These are phyloP conservation scores for Trichosporon sp. DNA, from an alignment of 1,284 basidiomycete genomes.

Conservation along the genomic window DNA sequence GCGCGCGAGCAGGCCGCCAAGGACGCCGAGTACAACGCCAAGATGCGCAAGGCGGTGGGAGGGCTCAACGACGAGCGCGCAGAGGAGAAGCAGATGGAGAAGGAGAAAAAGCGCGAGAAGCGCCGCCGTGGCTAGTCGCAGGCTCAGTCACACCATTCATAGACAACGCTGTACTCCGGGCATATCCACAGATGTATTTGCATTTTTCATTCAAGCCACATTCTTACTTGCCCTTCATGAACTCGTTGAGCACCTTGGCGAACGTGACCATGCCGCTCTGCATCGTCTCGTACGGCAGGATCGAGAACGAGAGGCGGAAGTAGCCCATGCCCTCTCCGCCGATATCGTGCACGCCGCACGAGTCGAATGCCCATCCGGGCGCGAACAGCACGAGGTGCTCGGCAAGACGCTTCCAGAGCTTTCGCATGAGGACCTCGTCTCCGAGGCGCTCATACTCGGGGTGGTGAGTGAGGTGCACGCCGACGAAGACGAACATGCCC, in stretches of 20 bases:
- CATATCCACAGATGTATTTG: conserved; percentile 15
- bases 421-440: conserved; percentile 45
- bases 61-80: conserved; percentile 86
- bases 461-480: conserved; percentile 67
- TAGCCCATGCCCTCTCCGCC: conserved; percentile 53
- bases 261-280: conserved; percentile 46
- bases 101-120: conserved; percentile 75
- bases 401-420: conserved; percentile 52
- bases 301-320: conserved; percentile 55
- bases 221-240: conserved; percentile 33
- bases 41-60: conserved; percentile 80
- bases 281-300: conserved; percentile 52
- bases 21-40: conserved; percentile 73
- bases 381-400: conserved; percentile 55
- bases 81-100: conserved; percentile 87
- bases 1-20: conserved; percentile 81
- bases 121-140: conserved; percentile 57
- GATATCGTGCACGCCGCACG: conserved; percentile 48
- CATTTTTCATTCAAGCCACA: neutral
- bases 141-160: neutral
- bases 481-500: conserved; percentile 63
- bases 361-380: conserved; percentile 53
- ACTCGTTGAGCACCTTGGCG: conserved; percentile 49
- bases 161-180: conserved; percentile 6
- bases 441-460: conserved; percentile 58